Evolutionary conservation across 2,329 filamentous ascomycete genomes (phyloP), one percentile per base, ranked within the genome.

Genomic region (Dactylellina sp.): DNA sequence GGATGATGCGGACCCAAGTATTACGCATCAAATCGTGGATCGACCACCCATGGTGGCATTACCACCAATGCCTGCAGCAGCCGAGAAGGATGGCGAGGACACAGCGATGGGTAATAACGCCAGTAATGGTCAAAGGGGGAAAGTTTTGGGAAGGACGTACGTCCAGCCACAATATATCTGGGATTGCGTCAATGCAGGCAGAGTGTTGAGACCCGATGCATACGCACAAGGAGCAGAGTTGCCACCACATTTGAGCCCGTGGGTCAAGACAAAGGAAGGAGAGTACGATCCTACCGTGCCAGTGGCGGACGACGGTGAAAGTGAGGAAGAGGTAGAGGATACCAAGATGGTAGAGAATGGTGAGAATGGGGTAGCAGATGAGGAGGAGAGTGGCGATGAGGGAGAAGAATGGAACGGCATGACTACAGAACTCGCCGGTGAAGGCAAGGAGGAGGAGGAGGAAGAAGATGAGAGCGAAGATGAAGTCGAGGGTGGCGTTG

Each of bases 131-230:
- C 49, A 52, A 90, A 91, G 79, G 9, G 88, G 88, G 76, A 88
- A 93, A 75, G 90, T 98, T 75, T 93, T 94, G n/a, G 94, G 94
- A 37, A 87, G 95, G 77, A 92, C 89, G 76, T 99, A 99, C 78
- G 84, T 99, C 64, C 95, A 99, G 83, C 95, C 95, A 18, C 95
- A 99, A 81, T 99, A 96, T 94, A 89, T 99, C 2, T 99, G 95
- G 95, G 95, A 99, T 80, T 94, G 91, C 79, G 84, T 97, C 81
- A 99, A 99, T 81, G 91, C 95, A 49, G 92, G 92, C 75, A 92
- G 94, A 81, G 84, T 99, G 64, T 89, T 97, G 81, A 87, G 91
- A 76, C 88, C 93, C 32, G 92, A 97, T 80, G 83, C 93, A 37
- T 99, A 99, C 79, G 91, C 90, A 0, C 95, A 95, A 1, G 95